Evolutionary conservation across 2,329 filamentous ascomycete species (phyloP), one percentile per base, ranked within the genome.

Genomic region (Paecilomyces sp.): DNA sequence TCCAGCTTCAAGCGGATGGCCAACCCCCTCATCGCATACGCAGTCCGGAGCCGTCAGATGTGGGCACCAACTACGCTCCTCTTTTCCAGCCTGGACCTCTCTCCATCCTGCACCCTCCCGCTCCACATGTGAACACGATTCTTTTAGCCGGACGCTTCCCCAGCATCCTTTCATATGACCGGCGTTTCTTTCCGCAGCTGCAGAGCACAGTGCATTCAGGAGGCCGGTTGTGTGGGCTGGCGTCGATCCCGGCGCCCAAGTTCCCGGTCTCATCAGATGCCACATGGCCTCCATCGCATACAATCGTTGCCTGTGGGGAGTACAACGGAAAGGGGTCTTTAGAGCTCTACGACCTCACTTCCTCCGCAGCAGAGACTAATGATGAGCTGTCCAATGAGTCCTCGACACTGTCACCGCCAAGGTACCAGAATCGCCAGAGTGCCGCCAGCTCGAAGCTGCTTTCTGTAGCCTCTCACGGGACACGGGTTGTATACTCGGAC

Each of bases 241-340:
- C 88, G 0, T 86, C 86, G 0, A 77, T 92, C 9, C 88, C 77
- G 41, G 68, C 71, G 3, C 83, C 85, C 12, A 70, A 65, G 61
- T 75, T 88, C 22, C 83, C 85, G n/a, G 65, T 73, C 3, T 66
- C 68, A 47, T 67, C 68, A 3, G 65, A 67, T 47, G 66, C 68
- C 1, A 11, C 73, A 80, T 58, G 81, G 83, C 58, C 81, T 81
- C 63, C 78, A 85, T 12, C 77, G 73, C 63, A 87, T 54, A 92
- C 88, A 0, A 75, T 97, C 28, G 83, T 96, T 57, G 90, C 91
- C 2, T 90, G 89, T 47, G 93, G 92, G 4, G 90, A 93, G 70
- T 97, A 97, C 77, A 95, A 94, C 66, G 91, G 89, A 33, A 92
- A 94, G 72, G 93, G 93, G 0, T 92, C 89, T 0, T 79, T 97